Percentiles rank a stretch among this genome's conserved stretches.
phyloP scores from a whole-genome alignment of 2,329 filamentous ascomycete genomes.

The Neonectria coccinea region DNA sequence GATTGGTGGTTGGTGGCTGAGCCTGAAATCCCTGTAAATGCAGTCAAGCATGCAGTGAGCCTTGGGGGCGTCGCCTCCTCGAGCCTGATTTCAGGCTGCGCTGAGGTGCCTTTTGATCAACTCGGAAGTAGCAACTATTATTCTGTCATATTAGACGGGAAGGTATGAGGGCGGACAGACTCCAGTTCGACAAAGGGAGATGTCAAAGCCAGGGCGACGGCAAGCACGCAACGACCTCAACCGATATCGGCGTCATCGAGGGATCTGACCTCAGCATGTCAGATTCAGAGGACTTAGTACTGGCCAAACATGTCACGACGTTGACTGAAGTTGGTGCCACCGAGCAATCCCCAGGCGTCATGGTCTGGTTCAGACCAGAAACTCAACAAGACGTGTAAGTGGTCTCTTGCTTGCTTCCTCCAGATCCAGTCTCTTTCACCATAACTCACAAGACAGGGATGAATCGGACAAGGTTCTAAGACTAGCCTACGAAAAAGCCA shows the following conservation, averaged over 20 bases:
- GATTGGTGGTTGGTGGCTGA: not conserved
- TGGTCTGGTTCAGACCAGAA: constrained; percentile 15
- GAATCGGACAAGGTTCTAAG: constrained; percentile 14
- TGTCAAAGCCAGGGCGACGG: not conserved
- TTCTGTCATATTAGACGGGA: not conserved
- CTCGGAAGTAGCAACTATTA: not conserved
- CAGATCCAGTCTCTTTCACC: not conserved
- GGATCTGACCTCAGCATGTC: not conserved
- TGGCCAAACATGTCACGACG: not conserved
- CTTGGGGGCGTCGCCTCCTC: not conserved
- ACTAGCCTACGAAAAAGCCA: constrained; percentile 21
- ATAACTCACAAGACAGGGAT: constrained; percentile 9
- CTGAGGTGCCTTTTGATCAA: not conserved
- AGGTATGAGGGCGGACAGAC: not conserved
- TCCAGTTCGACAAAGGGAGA: not conserved
- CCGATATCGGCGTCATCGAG: not conserved
- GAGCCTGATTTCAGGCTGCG: not conserved
- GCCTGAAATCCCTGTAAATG: not conserved
- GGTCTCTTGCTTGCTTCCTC: not conserved
- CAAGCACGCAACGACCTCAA: not conserved
- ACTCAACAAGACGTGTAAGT: constrained; percentile 13
- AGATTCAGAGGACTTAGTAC: not conserved
- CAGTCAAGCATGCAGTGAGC: not conserved
- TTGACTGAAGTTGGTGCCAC: not conserved
- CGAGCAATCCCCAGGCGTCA: constrained; percentile 4